Conservation (phyloP, 2,329 filamentous ascomycete species). For the Furcasterigmium furcatum region DNA sequence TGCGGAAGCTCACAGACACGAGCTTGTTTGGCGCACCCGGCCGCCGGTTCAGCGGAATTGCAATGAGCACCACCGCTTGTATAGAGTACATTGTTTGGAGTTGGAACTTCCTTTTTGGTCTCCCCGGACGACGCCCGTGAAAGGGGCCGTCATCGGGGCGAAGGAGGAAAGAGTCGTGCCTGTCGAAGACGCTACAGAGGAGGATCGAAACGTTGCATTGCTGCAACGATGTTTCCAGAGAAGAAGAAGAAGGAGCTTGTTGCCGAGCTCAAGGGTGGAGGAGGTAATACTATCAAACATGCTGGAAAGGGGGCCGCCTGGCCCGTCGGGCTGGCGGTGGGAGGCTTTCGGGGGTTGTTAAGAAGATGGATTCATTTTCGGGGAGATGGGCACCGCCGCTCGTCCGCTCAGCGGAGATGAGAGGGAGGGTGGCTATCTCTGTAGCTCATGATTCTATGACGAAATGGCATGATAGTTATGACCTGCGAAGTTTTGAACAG, state of each 20-base stretch:
- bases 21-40: background rate
- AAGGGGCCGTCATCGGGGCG: background rate
- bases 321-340: background rate
- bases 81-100: background rate
- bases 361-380: constrained; percentile 14
- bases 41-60: background rate
- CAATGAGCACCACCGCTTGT: background rate
- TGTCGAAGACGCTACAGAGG: background rate
- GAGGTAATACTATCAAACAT: constrained; percentile 1
- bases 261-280: background rate
- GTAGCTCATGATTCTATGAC: constrained; percentile 15
- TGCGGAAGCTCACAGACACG: background rate
- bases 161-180: background rate
- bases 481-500: constrained; percentile 3
- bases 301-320: background rate
- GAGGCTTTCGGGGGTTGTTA: background rate
- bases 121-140: background rate
- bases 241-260: background rate
- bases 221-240: background rate
- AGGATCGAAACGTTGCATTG: constrained; percentile 2
- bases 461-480: constrained; percentile 17
- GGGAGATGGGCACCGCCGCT: constrained; percentile 13
- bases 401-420: constrained; percentile 1
- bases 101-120: background rate
- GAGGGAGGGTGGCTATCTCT: constrained; percentile 9